phyloP scores from a whole-genome alignment of 208 protist species.

The Herpetomonas samuelpessoai region DNA sequence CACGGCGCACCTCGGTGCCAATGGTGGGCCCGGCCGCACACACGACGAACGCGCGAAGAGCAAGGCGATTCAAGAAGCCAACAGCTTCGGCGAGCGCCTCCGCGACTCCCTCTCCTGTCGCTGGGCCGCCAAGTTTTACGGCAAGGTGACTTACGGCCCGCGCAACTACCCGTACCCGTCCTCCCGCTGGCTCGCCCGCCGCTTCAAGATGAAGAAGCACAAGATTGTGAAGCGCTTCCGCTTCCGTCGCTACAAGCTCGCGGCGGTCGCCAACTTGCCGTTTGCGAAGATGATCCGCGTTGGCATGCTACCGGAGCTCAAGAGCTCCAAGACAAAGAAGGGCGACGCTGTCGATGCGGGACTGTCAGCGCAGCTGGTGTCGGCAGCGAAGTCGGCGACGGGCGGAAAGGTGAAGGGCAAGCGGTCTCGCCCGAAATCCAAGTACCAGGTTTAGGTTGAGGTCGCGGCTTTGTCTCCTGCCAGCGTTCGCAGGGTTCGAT shows the following conservation, averaged over 20 bases:
- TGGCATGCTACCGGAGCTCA: constrained; percentile 89
- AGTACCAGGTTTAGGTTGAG: constrained; percentile 87
- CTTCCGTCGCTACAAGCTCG: constrained; percentile 89
- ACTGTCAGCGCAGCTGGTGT: constrained; percentile 71
- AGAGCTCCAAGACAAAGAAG: constrained; percentile 88
- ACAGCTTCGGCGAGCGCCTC: constrained; percentile 40
- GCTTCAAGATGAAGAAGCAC: constrained; percentile 92
- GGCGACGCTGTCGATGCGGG: constrained; percentile 68
- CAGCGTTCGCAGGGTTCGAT: too few species aligned
- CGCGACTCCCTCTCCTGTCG: constrained; percentile 53
- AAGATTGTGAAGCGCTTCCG: constrained; percentile 85
- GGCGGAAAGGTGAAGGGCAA: constrained; percentile 58
- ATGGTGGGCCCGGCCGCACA: not conserved
- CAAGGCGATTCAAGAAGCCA: not conserved
- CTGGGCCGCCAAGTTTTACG: constrained; percentile 87
- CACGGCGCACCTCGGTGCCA: not conserved
- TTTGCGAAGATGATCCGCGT: constrained; percentile 92
- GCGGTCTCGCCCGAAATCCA: constrained; percentile 78
- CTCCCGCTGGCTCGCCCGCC: constrained; percentile 80
- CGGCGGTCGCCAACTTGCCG: constrained; percentile 85
- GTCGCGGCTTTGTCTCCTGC: too few species aligned
- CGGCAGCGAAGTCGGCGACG: constrained; percentile 29
- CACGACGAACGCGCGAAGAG: not conserved
- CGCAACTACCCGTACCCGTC: constrained; percentile 87
- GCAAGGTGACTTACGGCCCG: constrained; percentile 79